phyloP scores from a whole-genome alignment of 2,329 filamentous ascomycete genomes.

The Teratosphaeriaceae sp. region DNA sequence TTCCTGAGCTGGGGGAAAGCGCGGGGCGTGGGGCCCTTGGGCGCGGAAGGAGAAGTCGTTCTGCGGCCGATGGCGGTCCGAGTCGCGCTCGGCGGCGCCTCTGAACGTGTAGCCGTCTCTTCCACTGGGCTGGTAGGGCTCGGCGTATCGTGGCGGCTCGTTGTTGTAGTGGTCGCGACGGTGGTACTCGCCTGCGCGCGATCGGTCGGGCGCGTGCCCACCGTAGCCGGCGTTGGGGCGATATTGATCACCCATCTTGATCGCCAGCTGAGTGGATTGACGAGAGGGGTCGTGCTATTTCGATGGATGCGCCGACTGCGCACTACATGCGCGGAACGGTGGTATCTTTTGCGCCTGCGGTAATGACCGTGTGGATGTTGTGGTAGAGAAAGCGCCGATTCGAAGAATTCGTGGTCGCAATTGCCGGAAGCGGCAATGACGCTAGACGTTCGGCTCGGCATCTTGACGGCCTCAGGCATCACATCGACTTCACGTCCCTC shows the following conservation, averaged over 20 bases:
- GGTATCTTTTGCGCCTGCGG: too few relatives aligned
- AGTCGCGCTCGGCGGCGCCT: conserved; percentile 15
- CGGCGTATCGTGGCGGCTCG: neutral
- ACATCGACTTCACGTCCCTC: too few relatives aligned
- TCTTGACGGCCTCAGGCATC: too few relatives aligned
- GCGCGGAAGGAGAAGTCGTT: conserved; percentile 21
- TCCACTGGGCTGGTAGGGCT: neutral
- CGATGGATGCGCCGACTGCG: too few relatives aligned
- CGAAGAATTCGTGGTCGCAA: too few relatives aligned
- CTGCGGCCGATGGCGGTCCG: conserved; percentile 10
- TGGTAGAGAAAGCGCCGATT: too few relatives aligned
- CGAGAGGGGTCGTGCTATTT: too few relatives aligned
- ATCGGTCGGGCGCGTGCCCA: neutral
- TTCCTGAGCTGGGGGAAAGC: conserved; percentile 14
- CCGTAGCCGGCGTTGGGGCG: neutral
- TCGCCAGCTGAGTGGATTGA: too few relatives aligned
- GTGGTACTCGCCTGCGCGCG: neutral
- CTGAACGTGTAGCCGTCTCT: conserved; percentile 18
- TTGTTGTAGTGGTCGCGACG: neutral
- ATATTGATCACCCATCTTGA: conserved; percentile 1
- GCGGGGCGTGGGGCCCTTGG: conserved; percentile 14
- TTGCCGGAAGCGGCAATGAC: too few relatives aligned
- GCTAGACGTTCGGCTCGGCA: too few relatives aligned
- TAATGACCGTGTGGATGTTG: too few relatives aligned
- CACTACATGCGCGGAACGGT: too few relatives aligned